These are phyloP conservation scores for Fusarium pseudocircinatum DNA, from an alignment of 2,329 filamentous ascomycete genomes.

Conservation along the genomic window DNA sequence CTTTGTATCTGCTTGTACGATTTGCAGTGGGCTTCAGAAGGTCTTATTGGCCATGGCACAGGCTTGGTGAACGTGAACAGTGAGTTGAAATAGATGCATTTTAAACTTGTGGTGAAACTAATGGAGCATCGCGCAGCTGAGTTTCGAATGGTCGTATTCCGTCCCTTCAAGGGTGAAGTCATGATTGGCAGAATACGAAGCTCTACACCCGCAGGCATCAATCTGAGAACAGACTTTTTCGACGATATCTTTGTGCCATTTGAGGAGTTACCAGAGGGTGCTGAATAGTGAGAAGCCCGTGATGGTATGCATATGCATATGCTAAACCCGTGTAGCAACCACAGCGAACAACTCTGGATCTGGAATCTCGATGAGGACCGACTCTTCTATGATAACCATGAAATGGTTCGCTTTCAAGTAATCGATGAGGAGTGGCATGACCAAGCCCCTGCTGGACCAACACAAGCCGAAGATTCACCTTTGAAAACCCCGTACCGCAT, in stretches of 20 bases:
- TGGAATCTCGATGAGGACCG: slow-evolving; percentile 80
- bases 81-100: slow-evolving; percentile 50
- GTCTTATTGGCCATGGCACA: slow-evolving; percentile 90
- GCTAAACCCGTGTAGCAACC: slow-evolving; percentile 62
- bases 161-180: slow-evolving; percentile 95
- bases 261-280: slow-evolving; percentile 77
- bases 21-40: slow-evolving; percentile 87
- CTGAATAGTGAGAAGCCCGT: slow-evolving; percentile 69
- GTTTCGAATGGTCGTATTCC: slow-evolving; percentile 92
- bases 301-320: neutral
- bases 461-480: slow-evolving; percentile 67
- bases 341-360: slow-evolving; percentile 82
- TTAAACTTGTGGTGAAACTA: neutral
- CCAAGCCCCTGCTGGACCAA: slow-evolving; percentile 76
- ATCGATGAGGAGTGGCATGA: slow-evolving; percentile 92
- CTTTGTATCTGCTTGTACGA: slow-evolving; percentile 96
- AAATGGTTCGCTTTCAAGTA: slow-evolving; percentile 86
- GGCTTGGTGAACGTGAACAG: slow-evolving; percentile 95
- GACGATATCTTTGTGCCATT: slow-evolving; percentile 87
- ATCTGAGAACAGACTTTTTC: slow-evolving; percentile 89
- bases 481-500: slow-evolving; percentile 78
- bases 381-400: slow-evolving; percentile 89
- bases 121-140: slow-evolving; percentile 65
- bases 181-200: slow-evolving; percentile 85
- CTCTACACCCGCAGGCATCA: slow-evolving; percentile 76